These are phyloP conservation scores for Crepidotus variabilis DNA, from an alignment of 768 basidiomycete species.

Conservation along the genomic window DNA sequence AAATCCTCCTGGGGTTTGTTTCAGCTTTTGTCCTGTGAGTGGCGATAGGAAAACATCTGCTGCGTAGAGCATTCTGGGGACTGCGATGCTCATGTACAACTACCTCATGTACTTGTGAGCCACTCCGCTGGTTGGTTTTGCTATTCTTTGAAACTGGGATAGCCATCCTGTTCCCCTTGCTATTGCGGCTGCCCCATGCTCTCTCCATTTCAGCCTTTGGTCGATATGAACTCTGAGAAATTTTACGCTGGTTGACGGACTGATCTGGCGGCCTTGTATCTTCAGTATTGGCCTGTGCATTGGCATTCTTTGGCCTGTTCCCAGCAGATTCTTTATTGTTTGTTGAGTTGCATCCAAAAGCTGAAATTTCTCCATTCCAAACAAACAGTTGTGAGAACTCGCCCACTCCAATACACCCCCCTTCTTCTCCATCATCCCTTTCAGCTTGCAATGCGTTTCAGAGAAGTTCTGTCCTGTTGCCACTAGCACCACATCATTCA, in stretches of 20 bases:
- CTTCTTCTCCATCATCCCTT: conserved; percentile 2
- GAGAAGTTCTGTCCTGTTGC: conserved; percentile 6
- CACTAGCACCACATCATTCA: conserved; percentile 26
- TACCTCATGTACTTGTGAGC: conserved; percentile 8
- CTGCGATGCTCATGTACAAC: conserved; percentile 21
- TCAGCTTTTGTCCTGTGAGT: too few relatives aligned
- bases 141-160: conserved; percentile 15
- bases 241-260: not conserved
- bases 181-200: conserved; percentile 5
- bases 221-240: conserved; percentile 1
- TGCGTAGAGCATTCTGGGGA: conserved; percentile 29
- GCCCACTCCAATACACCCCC: conserved; percentile 11
- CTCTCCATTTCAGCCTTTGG: not conserved
- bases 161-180: conserved; percentile 20
- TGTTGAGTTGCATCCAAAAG: conserved; percentile 2
- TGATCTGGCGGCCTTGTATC: not conserved
- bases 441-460: conserved; percentile 1
- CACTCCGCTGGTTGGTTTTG: conserved; percentile 16
- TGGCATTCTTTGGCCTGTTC: not conserved
- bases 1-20: not conserved
- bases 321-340: not conserved
- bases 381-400: conserved; percentile 6
- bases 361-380: conserved; percentile 10
- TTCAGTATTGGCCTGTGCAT: not conserved
- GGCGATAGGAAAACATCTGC: conserved; percentile 21